A percentile compares a stretch with the other conserved stretches of the same genome.
Evolutionary conservation across 176 grass and related monocot genomes (phyloP).

Genomic region (Carex parvula): DNA sequence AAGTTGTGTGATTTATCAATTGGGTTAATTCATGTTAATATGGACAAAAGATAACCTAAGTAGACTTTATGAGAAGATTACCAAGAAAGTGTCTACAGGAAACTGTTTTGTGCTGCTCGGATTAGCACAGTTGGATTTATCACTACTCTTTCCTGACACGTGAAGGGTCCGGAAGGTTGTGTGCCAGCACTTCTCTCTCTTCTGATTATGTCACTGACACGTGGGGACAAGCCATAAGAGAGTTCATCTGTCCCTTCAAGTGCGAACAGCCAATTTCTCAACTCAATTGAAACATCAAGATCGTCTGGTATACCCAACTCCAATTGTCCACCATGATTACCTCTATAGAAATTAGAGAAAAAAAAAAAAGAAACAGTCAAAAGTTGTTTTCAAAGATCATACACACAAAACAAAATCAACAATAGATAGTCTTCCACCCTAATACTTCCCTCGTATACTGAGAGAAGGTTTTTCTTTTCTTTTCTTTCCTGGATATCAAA

Average conservation of each 20-base stretch:
- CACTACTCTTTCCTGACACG: conserved; percentile 69
- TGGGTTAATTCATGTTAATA: background rate
- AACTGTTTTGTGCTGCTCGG: conserved; percentile 38
- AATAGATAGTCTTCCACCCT: conserved; percentile 2
- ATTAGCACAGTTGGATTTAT: conserved; percentile 39
- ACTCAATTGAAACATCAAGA: conserved; percentile 75
- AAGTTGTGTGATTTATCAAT: background rate
- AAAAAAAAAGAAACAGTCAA: conserved; percentile 15
- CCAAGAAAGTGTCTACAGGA: conserved; percentile 76
- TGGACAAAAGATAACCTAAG: background rate
- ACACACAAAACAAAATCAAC: background rate
- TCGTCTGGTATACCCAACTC: conserved; percentile 92
- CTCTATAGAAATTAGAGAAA: conserved; percentile 33
- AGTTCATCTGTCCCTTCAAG: conserved; percentile 83
- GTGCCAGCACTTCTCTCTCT: conserved; percentile 99
- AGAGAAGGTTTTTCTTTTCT: background rate
- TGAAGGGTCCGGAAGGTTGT: conserved; percentile 81
- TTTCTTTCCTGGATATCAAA: background rate
- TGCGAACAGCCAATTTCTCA: conserved; percentile 95
- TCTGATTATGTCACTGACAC: conserved; percentile 39
- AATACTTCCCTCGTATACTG: background rate
- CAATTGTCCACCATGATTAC: conserved; percentile 47
- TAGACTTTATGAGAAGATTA: conserved; percentile 29
- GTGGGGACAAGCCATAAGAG: conserved; percentile 40
- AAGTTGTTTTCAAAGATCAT: background rate